Conservation (phyloP, 805 yeast genomes). For the Dipodascus geniculatus region DNA sequence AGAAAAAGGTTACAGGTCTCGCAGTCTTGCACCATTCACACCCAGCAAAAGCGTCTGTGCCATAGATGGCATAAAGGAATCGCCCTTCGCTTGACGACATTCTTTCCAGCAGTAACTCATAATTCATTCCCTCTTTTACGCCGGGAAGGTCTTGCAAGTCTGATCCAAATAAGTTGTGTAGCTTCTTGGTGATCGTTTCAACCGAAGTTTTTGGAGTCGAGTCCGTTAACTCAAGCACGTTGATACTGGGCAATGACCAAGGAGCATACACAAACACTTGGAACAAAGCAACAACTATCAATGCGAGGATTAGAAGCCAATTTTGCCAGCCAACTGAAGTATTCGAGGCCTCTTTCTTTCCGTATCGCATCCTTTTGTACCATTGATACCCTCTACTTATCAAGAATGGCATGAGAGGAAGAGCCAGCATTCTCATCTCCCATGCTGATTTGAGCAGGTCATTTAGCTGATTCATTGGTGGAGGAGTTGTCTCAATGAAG, state of each 20-base stretch:
- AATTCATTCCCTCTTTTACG: conserved; percentile 2
- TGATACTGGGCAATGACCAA: not conserved
- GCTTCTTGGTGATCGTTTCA: conserved; percentile 11
- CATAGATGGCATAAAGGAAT: conserved; percentile 13
- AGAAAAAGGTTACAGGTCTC: conserved; percentile 8
- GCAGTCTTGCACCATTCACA: conserved; percentile 16
- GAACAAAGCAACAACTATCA: not conserved
- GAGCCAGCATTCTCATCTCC: not conserved
- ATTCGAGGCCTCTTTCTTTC: not conserved
- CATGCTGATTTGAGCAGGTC: not conserved
- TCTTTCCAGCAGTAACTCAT: conserved; percentile 8
- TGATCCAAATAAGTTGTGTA: conserved; percentile 3
- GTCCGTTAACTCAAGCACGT: conserved; percentile 11
- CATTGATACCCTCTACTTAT: not conserved
- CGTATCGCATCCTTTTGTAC: not conserved
- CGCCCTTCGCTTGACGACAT: conserved; percentile 10
- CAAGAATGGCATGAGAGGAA: not conserved
- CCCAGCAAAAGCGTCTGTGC: conserved; percentile 13
- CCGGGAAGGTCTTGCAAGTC: conserved; percentile 2
- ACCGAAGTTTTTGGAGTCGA: conserved; percentile 12
- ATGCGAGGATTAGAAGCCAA: not conserved
- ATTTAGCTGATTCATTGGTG: not conserved
- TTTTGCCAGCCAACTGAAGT: not conserved
- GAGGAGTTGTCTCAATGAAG: not conserved
- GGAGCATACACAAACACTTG: not conserved